Percentiles rank a stretch among this genome's conserved stretches.
phyloP scores from a whole-genome alignment of 129 eudicot species.

The Pittosporum tobira region DNA sequence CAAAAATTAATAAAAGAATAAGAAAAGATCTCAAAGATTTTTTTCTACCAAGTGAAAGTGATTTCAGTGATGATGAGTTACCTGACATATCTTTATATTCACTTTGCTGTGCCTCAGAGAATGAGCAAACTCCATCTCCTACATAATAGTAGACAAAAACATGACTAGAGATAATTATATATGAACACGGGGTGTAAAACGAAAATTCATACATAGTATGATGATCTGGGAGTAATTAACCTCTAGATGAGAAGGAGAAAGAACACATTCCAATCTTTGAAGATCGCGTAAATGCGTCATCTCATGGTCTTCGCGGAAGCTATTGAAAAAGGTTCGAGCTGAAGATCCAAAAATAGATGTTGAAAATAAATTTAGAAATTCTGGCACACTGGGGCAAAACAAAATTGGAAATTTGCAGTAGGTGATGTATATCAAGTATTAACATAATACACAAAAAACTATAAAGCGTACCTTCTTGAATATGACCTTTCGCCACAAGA shows the following conservation, averaged over 20 bases:
- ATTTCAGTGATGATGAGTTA: slow-evolving; percentile 26
- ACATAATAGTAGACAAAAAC: slow-evolving; percentile 8
- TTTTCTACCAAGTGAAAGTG: no score
- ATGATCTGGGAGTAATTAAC: slow-evolving; percentile 31
- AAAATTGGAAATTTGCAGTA: background rate
- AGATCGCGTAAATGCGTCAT: slow-evolving; percentile 86
- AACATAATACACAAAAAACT: slow-evolving; percentile 8
- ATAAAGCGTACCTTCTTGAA: slow-evolving; percentile 72
- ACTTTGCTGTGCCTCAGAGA: slow-evolving; percentile 91
- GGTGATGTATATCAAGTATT: no score
- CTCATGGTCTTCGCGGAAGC: slow-evolving; percentile 94
- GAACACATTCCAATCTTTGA: slow-evolving; percentile 90
- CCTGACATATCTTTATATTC: slow-evolving; percentile 91
- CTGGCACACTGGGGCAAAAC: background rate
- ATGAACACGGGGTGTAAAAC: slow-evolving; percentile 2
- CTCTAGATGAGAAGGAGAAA: slow-evolving; percentile 98
- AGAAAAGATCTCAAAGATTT: no score
- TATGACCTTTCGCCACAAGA: slow-evolving; percentile 85
- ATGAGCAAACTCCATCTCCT: slow-evolving; percentile 99
- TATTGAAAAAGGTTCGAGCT: slow-evolving; percentile 84
- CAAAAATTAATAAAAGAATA: background rate
- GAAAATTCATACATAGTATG: no score
- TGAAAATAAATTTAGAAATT: background rate
- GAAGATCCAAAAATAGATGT: slow-evolving; percentile 18
- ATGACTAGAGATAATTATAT: background rate